phyloP scores from a whole-genome alignment of 2,329 filamentous ascomycete genomes.

The Annulohypoxylon truncatum region DNA sequence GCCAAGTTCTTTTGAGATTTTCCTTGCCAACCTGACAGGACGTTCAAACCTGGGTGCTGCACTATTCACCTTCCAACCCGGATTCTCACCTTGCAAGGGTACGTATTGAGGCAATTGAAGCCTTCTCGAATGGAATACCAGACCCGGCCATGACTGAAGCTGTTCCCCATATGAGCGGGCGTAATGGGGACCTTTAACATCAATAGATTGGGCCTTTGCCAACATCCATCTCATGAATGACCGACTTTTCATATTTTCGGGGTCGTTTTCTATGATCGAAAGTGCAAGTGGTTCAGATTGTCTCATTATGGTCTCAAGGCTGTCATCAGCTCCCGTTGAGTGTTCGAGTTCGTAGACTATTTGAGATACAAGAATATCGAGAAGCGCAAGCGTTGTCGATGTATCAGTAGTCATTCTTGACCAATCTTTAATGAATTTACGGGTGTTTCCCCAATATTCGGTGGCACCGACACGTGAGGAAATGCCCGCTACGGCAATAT shows the following conservation, averaged over 20 bases:
- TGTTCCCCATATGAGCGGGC: slow-evolving; percentile 17
- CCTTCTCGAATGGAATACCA: slow-evolving; percentile 19
- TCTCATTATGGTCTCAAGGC: slow-evolving; percentile 25
- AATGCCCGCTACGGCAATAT: slow-evolving; percentile 24
- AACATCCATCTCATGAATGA: slow-evolving; percentile 40
- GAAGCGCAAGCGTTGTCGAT: slow-evolving; percentile 39
- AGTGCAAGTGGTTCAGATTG: slow-evolving; percentile 33
- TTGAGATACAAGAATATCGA: slow-evolving; percentile 38
- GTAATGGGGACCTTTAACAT: slow-evolving; percentile 24
- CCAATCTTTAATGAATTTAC: slow-evolving; percentile 38
- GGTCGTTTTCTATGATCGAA: slow-evolving; percentile 37
- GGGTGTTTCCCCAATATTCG: slow-evolving; percentile 1
- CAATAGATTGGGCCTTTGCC: slow-evolving; percentile 31
- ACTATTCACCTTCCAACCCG: slow-evolving; percentile 33
- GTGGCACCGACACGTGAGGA: neutral
- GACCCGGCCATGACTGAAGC: slow-evolving; percentile 21
- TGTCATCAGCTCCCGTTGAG: neutral
- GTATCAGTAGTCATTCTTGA: slow-evolving; percentile 26
- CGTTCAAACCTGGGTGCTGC: slow-evolving; percentile 24
- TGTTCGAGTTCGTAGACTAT: slow-evolving; percentile 18
- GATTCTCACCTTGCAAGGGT: slow-evolving; percentile 31
- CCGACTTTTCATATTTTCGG: slow-evolving; percentile 33
- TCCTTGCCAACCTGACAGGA: slow-evolving; percentile 28
- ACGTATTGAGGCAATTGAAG: slow-evolving; percentile 36
- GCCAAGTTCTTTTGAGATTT: slow-evolving; percentile 29